Conservation (phyloP, 176 grass and related monocot species). For the Carex pumila region DNA sequence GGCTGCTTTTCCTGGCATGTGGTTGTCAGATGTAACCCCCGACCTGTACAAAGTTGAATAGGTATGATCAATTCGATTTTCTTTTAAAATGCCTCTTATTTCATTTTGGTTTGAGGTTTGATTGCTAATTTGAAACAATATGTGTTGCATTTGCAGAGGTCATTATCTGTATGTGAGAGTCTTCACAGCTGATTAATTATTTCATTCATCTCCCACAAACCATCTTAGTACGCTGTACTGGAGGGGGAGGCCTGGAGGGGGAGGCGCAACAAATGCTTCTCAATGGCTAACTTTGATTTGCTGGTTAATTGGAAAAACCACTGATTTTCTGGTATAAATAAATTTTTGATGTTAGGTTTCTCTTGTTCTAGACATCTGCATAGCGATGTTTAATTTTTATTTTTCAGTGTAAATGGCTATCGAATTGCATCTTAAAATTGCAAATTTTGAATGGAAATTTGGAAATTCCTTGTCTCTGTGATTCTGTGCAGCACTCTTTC, state of each 20-base stretch:
- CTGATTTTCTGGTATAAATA: background rate
- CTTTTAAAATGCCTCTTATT: background rate
- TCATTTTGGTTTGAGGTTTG: background rate
- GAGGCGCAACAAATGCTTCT: background rate
- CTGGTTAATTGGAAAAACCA: background rate
- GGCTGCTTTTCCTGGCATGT: constrained; percentile 56
- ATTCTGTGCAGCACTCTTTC: background rate
- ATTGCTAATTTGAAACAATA: background rate
- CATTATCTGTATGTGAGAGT: background rate
- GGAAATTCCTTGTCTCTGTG: background rate
- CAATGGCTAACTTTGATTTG: background rate
- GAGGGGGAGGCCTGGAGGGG: background rate
- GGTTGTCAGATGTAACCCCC: constrained; percentile 64
- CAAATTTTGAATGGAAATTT: background rate
- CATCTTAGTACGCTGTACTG: constrained; percentile 2
- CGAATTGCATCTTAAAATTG: background rate
- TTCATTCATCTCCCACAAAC: background rate
- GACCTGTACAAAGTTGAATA: constrained; percentile 53
- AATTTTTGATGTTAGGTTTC: background rate
- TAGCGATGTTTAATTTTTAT: background rate
- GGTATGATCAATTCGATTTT: background rate
- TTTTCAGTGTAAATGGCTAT: background rate
- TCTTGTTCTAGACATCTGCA: background rate
- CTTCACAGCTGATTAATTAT: background rate
- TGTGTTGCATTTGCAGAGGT: background rate